phyloP scores from a whole-genome alignment of 2,329 filamentous ascomycete genomes.

The Xylaria polymorpha region DNA sequence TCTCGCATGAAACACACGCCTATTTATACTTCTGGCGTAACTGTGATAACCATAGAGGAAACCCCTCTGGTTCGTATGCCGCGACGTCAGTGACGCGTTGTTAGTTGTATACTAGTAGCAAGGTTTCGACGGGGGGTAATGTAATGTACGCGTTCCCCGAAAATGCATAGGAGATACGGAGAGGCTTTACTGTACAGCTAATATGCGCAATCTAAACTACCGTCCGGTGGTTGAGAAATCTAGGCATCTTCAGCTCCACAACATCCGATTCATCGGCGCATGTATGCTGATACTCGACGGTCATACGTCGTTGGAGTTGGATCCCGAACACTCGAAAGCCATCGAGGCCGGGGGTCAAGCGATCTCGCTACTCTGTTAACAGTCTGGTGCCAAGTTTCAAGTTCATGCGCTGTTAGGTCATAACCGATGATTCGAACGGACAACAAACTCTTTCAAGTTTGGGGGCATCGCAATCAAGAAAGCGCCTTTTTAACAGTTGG shows the following conservation, averaged over 20 bases:
- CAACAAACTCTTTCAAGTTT: neutral
- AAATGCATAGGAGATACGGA: neutral
- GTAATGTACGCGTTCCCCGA: neutral
- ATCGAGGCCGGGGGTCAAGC: neutral
- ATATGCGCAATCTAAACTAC: neutral
- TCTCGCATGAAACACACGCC: constrained; percentile 16
- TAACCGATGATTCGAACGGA: neutral
- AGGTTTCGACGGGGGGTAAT: neutral
- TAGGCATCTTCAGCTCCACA: neutral
- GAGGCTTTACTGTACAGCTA: neutral
- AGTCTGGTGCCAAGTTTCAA: neutral
- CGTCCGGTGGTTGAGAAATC: neutral
- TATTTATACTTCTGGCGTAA: constrained; percentile 12
- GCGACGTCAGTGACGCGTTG: neutral
- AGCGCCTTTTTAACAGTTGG: neutral
- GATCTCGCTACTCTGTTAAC: neutral
- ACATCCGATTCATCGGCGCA: constrained; percentile 26
- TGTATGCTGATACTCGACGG: constrained; percentile 10
- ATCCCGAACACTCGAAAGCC: neutral
- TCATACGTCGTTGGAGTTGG: constrained; percentile 12
- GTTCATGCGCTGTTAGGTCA: neutral
- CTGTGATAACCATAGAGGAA: neutral
- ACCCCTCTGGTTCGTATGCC: neutral
- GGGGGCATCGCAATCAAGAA: neutral
- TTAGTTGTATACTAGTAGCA: neutral